Conservation (phyloP, 768 basidiomycete genomes). For the Boletus rubroflammeus region DNA sequence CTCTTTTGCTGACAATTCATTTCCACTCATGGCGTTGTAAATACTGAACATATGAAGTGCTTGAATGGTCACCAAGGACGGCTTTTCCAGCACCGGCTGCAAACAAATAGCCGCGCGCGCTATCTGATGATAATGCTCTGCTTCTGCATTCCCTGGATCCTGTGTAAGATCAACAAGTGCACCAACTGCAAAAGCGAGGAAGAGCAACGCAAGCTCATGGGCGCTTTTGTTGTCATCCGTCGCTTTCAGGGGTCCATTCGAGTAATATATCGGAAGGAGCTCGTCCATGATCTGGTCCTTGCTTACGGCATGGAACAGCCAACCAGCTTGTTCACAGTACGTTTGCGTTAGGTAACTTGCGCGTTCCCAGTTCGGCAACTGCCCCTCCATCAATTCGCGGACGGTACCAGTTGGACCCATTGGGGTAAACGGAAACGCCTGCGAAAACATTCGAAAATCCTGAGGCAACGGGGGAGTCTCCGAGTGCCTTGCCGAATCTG, state of each 20-base stretch:
- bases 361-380: conserved; percentile 52
- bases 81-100: conserved; percentile 68
- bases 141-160: conserved; percentile 36
- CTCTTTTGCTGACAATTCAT: conserved; percentile 51
- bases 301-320: conserved; percentile 50
- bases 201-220: conserved; percentile 50
- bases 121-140: conserved; percentile 65
- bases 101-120: conserved; percentile 61
- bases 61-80: conserved; percentile 68
- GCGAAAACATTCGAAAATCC: conserved; percentile 47
- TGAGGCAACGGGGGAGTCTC: conserved; percentile 30
- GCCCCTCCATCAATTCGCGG: conserved; percentile 46
- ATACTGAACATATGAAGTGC: conserved; percentile 64
- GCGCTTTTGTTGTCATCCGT: conserved; percentile 41
- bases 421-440: conserved; percentile 63
- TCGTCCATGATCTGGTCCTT: conserved; percentile 43
- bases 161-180: conserved; percentile 40
- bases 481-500: conserved; percentile 28
- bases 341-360: conserved; percentile 43
- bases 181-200: conserved; percentile 50
- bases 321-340: conserved; percentile 47
- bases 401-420: conserved; percentile 46
- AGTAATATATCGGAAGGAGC: conserved; percentile 41
- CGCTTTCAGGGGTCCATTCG: conserved; percentile 14
- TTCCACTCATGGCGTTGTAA: conserved; percentile 68